Evolutionary conservation across 1,139 yeast species (phyloP), one percentile per base, ranked within the genome.

Genomic region (Meyerozyma athensensis): DNA sequence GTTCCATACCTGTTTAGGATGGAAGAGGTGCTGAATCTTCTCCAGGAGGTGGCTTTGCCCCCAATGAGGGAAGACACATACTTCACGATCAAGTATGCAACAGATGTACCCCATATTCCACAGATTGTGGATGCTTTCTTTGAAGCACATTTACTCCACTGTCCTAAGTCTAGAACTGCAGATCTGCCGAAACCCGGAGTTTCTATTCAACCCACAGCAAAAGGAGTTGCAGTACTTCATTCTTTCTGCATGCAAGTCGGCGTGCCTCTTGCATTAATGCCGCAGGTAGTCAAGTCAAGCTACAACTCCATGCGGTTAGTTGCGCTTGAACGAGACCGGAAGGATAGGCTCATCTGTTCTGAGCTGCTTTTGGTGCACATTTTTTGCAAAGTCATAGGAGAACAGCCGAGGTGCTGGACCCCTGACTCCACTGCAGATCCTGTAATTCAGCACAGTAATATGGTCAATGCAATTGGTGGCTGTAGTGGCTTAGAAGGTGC

Each of bases 191-290:
- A 72, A 39, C 58, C 52, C 3, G 54, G 61, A 33, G 61, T 67
- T 1, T 40, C 64, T 3, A 54, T 89, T 24, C 97, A 90, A 51
- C 95, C 96, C 4, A 87, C 97, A 0, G 92, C 97, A 0, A 92
- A 92, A 53, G 98, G 97, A 1, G 77, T 87, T 4, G 80, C 89
- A 0, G 55, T 87, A 0, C 59, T 90, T 2, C 77, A 75, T 36
- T 65, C 71, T 9, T 87, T 81, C 53, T 79, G 83, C 44, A 63
- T 65, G 37, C 71, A 65, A 32, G 61, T 74, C 37, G 95, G 92
- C 0, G 58, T 82, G 40, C 65, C 61, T 33, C 55, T 58, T 10
- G 45, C 56, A 0, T 40, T 45, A 0, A 42, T 58, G 30, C 82
- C 82, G 0, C 49, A 57, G 1, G 70, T 86, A 9, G 51, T 87